Base-by-base conservation (phyloP, 352 stramenopile species). In the Phytopythium ostracodes region DNA sequence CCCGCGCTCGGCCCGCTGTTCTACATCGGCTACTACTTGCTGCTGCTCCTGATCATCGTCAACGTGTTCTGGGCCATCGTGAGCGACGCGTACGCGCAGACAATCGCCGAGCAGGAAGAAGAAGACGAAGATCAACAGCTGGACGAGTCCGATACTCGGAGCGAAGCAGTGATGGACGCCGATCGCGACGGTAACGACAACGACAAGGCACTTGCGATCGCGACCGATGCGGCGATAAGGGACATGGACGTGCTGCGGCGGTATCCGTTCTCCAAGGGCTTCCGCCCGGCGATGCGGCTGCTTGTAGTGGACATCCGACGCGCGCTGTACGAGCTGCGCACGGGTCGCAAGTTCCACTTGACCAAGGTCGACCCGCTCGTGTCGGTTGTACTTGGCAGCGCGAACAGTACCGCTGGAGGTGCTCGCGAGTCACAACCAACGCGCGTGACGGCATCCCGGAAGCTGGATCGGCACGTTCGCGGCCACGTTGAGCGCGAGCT, bases 61-160 rank as follows among this genome's bases (percentile, higher is more conserved):
- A 92, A 92, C 43, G 77, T 92, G 11, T 90, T 91, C 47, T 67
- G 87, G 9, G 81, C 82, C 27, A 89, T 92, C 42, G 62, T 92
- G 15, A 89, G 89, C 36, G 84, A 91, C 61, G 81, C 82, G 33
- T 92, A 89, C 59, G 62, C 86, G 52, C 80, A 89, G 59, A 89
- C 80, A 3, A 60, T 88, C n/a, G 75, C 71, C 1, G 79, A 89
- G 38, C 71, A 87, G 65, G 80, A 89, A 55, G 80, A 89, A 54
- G 76, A 81, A 46, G 67, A 77, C 25, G 72, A 80, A 25, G 73
- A 84, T 11, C 44, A 64, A 10, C 71, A 70, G 22, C 61, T 47
- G 8, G 56, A 46, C 46, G 68, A 56, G 25, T 31, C 65, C 40
- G 43, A 38, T 3, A 38, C 51, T 17, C 68, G 77, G 51, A 50